phyloP scores from a whole-genome alignment of 2,329 filamentous ascomycete genomes.

The Chaetomium olivaceum region DNA sequence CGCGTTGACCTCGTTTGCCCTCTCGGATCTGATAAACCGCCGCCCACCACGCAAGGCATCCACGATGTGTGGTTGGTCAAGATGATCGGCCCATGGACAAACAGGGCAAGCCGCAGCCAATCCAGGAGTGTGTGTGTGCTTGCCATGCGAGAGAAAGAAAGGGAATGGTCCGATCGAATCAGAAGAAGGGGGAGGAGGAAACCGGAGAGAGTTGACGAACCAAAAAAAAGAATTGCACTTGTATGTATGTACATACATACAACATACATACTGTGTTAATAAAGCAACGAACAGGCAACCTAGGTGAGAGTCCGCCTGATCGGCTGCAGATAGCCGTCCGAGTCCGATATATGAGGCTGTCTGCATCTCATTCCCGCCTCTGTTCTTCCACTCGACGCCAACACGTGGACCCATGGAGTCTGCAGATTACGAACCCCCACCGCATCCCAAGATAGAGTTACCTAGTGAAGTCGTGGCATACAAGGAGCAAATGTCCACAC shows the following conservation, averaged over 20 bases:
- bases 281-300: background rate
- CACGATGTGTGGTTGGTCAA: background rate
- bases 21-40: background rate
- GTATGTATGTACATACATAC: no score
- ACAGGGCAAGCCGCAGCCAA: constrained; percentile 4
- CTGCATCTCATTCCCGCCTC: background rate
- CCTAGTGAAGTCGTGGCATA: background rate
- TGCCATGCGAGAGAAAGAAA: background rate
- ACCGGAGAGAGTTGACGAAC: background rate
- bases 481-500: background rate
- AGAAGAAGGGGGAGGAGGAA: background rate
- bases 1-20: background rate
- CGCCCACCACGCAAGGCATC: background rate
- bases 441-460: background rate
- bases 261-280: no score
- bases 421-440: background rate
- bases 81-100: background rate
- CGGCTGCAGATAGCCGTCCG: background rate
- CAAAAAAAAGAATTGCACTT: background rate
- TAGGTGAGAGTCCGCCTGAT: background rate
- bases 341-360: background rate
- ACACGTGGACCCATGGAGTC: background rate
- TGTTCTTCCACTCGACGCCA: background rate
- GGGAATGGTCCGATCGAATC: background rate
- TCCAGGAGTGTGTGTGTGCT: background rate